phyloP scores from a whole-genome alignment of 2,329 filamentous ascomycete species.

The Ceratocystis alfenasii region DNA sequence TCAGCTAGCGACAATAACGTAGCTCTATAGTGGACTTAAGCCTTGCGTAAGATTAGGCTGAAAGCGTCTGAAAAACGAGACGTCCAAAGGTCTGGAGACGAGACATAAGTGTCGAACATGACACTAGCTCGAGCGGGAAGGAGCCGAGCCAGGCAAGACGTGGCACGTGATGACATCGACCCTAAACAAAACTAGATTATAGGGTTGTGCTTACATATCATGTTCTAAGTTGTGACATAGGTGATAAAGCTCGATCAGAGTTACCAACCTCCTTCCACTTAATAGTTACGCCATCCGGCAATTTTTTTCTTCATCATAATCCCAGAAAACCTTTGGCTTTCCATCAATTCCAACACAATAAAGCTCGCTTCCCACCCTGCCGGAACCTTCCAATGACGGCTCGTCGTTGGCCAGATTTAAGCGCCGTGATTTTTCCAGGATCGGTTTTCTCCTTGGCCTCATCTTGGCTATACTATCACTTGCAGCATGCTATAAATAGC shows the following conservation, averaged over 20 bases:
- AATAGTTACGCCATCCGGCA: too few species aligned
- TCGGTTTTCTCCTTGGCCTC: neutral
- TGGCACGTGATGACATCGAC: too few species aligned
- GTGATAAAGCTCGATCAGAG: too few species aligned
- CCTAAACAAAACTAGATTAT: too few species aligned
- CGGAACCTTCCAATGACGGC: neutral
- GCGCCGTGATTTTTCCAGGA: neutral
- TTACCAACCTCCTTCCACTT: too few species aligned
- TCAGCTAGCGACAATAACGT: neutral
- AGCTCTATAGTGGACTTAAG: neutral
- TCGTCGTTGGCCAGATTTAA: conserved; percentile 7
- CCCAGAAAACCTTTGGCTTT: neutral
- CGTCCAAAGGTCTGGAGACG: neutral
- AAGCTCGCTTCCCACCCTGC: neutral
- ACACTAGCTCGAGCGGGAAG: too few species aligned
- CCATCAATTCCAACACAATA: neutral
- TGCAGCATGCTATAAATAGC: neutral
- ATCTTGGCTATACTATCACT: neutral
- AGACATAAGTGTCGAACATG: neutral
- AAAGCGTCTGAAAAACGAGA: neutral
- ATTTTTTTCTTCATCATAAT: too few species aligned
- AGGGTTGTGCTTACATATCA: too few species aligned
- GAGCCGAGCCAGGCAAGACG: too few species aligned
- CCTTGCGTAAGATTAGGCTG: neutral
- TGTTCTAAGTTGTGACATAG: too few species aligned